Percentiles rank a stretch among this genome's conserved stretches.
Evolutionary conservation across 495 filamentous ascomycete species (phyloP).

Genomic region (Cetradonia linearis): DNA sequence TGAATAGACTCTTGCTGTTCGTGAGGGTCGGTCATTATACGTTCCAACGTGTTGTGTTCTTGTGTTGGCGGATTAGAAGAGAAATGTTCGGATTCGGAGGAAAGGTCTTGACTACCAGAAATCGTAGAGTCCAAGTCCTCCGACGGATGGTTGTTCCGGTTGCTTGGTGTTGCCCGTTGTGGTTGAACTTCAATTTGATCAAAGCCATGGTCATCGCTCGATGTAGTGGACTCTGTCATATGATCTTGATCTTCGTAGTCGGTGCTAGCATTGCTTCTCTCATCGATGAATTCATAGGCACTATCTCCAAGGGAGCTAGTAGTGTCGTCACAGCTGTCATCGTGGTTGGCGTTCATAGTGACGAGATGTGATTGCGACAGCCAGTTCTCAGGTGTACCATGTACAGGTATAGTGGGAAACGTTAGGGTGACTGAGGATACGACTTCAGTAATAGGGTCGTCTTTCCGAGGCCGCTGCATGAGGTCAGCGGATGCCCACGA

Average conservation of each 20-base stretch:
- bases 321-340: slow-evolving; percentile 25
- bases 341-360: slow-evolving; percentile 23
- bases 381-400: slow-evolving; percentile 23
- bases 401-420: slow-evolving; percentile 23
- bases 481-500: slow-evolving; percentile 18
- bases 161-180: neutral
- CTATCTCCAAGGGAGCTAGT: slow-evolving; percentile 42
- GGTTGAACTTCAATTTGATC: slow-evolving; percentile 10
- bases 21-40: neutral
- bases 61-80: neutral
- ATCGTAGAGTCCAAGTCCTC: neutral
- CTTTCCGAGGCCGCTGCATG: slow-evolving; percentile 19
- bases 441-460: slow-evolving; percentile 6
- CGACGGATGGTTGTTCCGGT: neutral
- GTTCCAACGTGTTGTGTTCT: neutral
- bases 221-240: slow-evolving; percentile 18
- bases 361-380: slow-evolving; percentile 25
- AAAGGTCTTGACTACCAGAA: neutral
- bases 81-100: neutral
- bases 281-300: slow-evolving; percentile 46
- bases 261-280: slow-evolving; percentile 26
- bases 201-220: slow-evolving; percentile 16
- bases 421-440: slow-evolving; percentile 13
- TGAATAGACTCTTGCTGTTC: slow-evolving; percentile 10
- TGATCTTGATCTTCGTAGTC: slow-evolving; percentile 24